Conservation (phyloP, 2,329 filamentous ascomycete genomes). For the Diaporthe helianthi region DNA sequence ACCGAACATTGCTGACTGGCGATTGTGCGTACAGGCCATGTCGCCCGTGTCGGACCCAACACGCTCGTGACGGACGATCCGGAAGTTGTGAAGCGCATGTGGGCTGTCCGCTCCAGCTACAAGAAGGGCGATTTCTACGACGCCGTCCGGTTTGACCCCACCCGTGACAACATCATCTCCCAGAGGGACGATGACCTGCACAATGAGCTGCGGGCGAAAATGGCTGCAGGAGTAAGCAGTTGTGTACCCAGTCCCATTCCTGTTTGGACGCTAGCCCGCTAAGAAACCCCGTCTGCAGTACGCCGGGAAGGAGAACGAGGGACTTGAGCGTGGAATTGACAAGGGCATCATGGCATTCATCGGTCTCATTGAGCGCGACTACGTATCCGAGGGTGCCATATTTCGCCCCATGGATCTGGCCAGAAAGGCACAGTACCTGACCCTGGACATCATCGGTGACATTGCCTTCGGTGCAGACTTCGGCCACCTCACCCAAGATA, state of each 20-base stretch:
- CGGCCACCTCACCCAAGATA: slow-evolving; percentile 53
- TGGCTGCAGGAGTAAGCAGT: slow-evolving; percentile 50
- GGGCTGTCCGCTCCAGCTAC: slow-evolving; percentile 47
- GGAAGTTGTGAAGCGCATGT: slow-evolving; percentile 42
- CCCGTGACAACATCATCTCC: slow-evolving; percentile 46
- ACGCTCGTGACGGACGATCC: slow-evolving; percentile 40
- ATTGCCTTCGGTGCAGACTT: slow-evolving; percentile 58
- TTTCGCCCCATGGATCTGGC: slow-evolving; percentile 56
- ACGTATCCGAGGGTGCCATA: slow-evolving; percentile 42
- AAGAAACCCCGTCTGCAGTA: slow-evolving; percentile 36
- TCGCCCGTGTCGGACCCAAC: slow-evolving; percentile 41
- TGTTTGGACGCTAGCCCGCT: slow-evolving; percentile 20
- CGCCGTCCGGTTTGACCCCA: slow-evolving; percentile 47
- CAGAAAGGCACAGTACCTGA: slow-evolving; percentile 58
- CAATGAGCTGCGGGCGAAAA: slow-evolving; percentile 50
- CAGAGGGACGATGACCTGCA: slow-evolving; percentile 46
- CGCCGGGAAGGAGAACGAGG: slow-evolving; percentile 41
- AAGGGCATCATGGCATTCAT: slow-evolving; percentile 38
- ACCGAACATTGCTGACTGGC: not conserved
- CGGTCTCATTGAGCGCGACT: slow-evolving; percentile 51
- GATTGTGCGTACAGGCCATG: slow-evolving; percentile 35
- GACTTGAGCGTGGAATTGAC: slow-evolving; percentile 40
- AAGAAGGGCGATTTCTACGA: slow-evolving; percentile 48
- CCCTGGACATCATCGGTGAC: slow-evolving; percentile 61
- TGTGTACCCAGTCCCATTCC: slow-evolving; percentile 29